These are phyloP conservation scores for Fomes fomentarius DNA, from an alignment of 1,284 basidiomycete genomes.

Conservation along the genomic window DNA sequence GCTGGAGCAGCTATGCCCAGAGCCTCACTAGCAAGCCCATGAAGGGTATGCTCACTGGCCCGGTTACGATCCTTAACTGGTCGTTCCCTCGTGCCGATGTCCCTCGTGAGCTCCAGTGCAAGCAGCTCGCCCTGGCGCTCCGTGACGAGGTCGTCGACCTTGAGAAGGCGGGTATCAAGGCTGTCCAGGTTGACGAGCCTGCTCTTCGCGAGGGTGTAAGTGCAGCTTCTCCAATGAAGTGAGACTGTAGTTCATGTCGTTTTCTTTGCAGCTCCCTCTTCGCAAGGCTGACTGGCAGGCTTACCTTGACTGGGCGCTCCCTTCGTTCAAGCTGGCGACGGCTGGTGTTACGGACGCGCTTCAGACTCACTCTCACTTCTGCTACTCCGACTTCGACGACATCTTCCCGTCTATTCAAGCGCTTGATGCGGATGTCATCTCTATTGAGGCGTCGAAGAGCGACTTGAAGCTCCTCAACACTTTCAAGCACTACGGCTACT, in stretches of 20 bases:
- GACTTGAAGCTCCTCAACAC: slow-evolving; percentile 97
- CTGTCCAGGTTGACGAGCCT: slow-evolving; percentile 99
- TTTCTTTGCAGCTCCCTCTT: slow-evolving; percentile 72
- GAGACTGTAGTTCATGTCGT: slow-evolving; percentile 1
- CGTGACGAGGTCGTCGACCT: slow-evolving; percentile 99
- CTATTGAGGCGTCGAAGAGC: slow-evolving; percentile 97
- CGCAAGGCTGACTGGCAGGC: slow-evolving; percentile 93
- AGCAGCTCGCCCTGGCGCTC: slow-evolving; percentile 97
- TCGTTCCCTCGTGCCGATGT: slow-evolving; percentile 99
- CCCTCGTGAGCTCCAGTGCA: slow-evolving; percentile 95
- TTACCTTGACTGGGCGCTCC: slow-evolving; percentile 96
- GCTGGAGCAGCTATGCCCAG: slow-evolving; percentile 98
- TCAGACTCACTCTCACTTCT: slow-evolving; percentile 98
- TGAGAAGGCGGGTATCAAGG: slow-evolving; percentile 96
- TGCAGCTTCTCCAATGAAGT: neutral
- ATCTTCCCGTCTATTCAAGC: slow-evolving; percentile 98
- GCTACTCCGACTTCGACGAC: slow-evolving; percentile 96
- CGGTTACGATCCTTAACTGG: slow-evolving; percentile 99
- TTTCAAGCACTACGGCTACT: slow-evolving; percentile 96
- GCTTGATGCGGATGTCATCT: slow-evolving; percentile 99
- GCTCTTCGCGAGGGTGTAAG: slow-evolving; percentile 97
- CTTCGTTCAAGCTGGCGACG: slow-evolving; percentile 96
- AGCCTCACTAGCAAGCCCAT: slow-evolving; percentile 93
- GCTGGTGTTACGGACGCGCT: slow-evolving; percentile 91
- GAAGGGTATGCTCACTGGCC: slow-evolving; percentile 99